Base-by-base conservation (phyloP, 345 rosid genomes). In the Microcos paniculata region DNA sequence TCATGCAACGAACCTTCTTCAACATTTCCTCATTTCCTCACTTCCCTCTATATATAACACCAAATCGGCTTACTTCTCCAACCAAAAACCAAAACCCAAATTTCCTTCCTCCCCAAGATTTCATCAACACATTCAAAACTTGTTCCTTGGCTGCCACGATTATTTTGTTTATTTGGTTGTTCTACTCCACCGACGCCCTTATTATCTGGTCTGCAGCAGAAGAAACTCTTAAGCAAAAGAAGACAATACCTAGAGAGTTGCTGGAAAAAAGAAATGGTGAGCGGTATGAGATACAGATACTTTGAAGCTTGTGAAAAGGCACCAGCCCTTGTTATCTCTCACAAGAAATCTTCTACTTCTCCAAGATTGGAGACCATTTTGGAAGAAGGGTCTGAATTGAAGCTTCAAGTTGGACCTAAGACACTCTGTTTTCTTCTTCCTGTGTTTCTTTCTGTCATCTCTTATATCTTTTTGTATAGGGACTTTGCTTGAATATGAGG, bases 351-450 rank as follows among this genome's bases (percentile, higher is more conserved):
- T 28, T 73, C 77, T 0, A 21, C 21, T 62, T 33, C 10, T 62
- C 77, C 77, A 31, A 73, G 70, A 46, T 62, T 73, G 65, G 77
- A 73, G n/a, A 73, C 69, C 59, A 73, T 73, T 42, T n/a, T 73
- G 2, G 68, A 73, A 73, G 76, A 73, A 19, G 35, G 40, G 30
- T 40, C 64, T 57, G 40, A 72, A 23, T 18, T 38, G 3, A 40
- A 57, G 2, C 16, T 59, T 38, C 6, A 1, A 8, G 19, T 57
- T 28, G 49, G 48, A 24, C 38, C 26, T 21, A 72, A 58, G 9
- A 57, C 2, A 23, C 13, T 71, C 48, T 24, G 56, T 40, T 56
- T 24, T 24, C 23, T 56, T 56, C 52, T 40, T 56, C 75, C 75
- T 35, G 11, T 15, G 11, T 56, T 28, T 71, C 75, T 71, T 23